Evolutionary conservation across 192 early-diverging fungal genomes (phyloP), one percentile per base, ranked within the genome.

Genomic region (Backusella morwellensis): DNA sequence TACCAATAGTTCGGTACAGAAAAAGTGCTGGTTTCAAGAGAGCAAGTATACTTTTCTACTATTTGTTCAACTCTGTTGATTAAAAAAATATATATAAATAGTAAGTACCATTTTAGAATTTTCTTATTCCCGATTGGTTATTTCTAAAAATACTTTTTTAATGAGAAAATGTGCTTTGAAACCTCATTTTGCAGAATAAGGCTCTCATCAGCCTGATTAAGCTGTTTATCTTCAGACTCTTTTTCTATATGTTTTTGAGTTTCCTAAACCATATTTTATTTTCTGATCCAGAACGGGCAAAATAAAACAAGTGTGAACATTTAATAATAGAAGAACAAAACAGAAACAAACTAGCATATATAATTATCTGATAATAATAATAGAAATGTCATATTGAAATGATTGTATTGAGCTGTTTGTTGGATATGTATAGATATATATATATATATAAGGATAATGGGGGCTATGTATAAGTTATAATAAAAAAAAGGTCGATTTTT

Each of bases 401-500:
- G 54, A 56, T 56, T 56, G 54, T 56, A 56, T 56, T 56, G 54
- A 21, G n/a, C 26, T 56, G 54, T 21, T 21, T 54, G 52, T 19
- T 54, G 52, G 52, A 54, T 54, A 54, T 54, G 52, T 54, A 54
- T 54, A 54, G 17, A 21, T 54, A 54, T 52, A 52, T 15, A 52
- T 52, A 52, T 52, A 52, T 40, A 40, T 40, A 40, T 40, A 40
- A 40, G 15, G 14, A 44, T 44, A 44, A 44, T 44, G 42, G 42
- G 17, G 52, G n/a, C 52, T 63, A 74, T 59, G 42, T 74, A 74
- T 59, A 63, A 54, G 52, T 21, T n/a, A 54, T n/a, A 21, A 21
- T 19, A 21, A 32, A 32, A 32, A 32, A 32, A 32, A 32, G 19
- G 42, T 54, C 21, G 32, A 32, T 56, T 56, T 56, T 56, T 56